Evolutionary conservation across 768 basidiomycete genomes (phyloP), one percentile per base, ranked within the genome.

Genomic region (Tephrocybe sp.): DNA sequence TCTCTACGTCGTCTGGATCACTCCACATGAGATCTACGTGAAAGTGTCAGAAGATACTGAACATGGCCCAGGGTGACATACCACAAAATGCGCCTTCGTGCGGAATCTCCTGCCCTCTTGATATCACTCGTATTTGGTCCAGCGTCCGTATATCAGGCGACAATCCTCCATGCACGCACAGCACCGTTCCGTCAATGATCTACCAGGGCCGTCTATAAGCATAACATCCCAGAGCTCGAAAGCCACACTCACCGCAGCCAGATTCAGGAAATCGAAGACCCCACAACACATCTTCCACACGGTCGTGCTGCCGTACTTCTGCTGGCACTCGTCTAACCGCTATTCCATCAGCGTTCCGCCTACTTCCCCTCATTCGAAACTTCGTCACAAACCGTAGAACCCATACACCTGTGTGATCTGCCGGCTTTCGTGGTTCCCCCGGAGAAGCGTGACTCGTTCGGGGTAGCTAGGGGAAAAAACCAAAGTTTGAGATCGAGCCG

Each of bases 371-470:
- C 18, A 37, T 4, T 18, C 7, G 12, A 48, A 37, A 9, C 51
- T 28, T n/a, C 39, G 8, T 23, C 14, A 66, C 84, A 55, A 51
- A 94, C 94, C 94, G 64, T 97, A 98, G 68, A 97, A 98, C n/a
- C 95, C 96, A 53, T 98, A 98, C 2, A 94, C 96, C 62, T 98
- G 96, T 3, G 96, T 98, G 60, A 98, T 98, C 68, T 98, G 96
- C 56, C 96, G 75, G 61, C 91, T 94, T 68, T 98, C 96, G 65
- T 98, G 96, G 69, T 98, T 98, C 33, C 96, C 95, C 26, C 96
- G 80, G 12, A 98, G 77, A 2, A 98, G 73, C 2, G 92, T 95
- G 50, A 98, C 90, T 61, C 84, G 84, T 69, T 97, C 92, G 14
- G 96, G 95, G 68, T 95, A 96, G 65, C 93, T 93, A 62, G 11